phyloP scores from a whole-genome alignment of 352 stramenopile species.

The Pythium sukuiense region DNA sequence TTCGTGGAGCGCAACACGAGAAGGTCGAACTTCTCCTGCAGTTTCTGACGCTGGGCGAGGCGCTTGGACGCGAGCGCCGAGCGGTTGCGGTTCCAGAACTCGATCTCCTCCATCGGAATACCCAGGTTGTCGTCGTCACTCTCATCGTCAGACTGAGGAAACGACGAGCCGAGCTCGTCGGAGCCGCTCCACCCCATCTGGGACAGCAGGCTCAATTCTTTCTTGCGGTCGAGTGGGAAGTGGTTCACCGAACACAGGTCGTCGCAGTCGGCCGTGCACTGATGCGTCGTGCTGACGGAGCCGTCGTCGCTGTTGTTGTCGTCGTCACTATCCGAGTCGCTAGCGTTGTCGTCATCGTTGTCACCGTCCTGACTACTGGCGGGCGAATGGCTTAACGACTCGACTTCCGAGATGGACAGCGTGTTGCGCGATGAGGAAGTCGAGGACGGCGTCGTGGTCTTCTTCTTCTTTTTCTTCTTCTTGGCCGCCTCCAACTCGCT shows the following conservation, averaged over 20 bases:
- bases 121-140: conserved; percentile 78
- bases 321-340: conserved; percentile 38
- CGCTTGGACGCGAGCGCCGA: conserved; percentile 72
- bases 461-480: conserved; percentile 34
- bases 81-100: conserved; percentile 85
- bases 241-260: conserved; percentile 46
- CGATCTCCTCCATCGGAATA: conserved; percentile 85
- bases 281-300: conserved; percentile 29
- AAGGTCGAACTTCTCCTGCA: conserved; percentile 86
- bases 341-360: conserved; percentile 36
- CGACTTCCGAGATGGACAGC: conserved; percentile 23
- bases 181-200: conserved; percentile 83
- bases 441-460: conserved; percentile 13
- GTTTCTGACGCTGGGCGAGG: conserved; percentile 76
- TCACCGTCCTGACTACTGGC: conserved; percentile 36
- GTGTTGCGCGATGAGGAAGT: conserved; percentile 23
- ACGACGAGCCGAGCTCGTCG: conserved; percentile 55
- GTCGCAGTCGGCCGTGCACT: conserved; percentile 55
- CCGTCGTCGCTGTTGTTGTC: conserved; percentile 23
- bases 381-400: conserved; percentile 36
- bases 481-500: conserved; percentile 14
- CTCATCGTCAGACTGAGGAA: conserved; percentile 70
- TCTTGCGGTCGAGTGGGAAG: conserved; percentile 61
- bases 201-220: conserved; percentile 78
- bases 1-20: conserved; percentile 76